These are phyloP conservation scores for Kodamaea leandrae DNA, from an alignment of 805 yeast species.

Conservation along the genomic window DNA sequence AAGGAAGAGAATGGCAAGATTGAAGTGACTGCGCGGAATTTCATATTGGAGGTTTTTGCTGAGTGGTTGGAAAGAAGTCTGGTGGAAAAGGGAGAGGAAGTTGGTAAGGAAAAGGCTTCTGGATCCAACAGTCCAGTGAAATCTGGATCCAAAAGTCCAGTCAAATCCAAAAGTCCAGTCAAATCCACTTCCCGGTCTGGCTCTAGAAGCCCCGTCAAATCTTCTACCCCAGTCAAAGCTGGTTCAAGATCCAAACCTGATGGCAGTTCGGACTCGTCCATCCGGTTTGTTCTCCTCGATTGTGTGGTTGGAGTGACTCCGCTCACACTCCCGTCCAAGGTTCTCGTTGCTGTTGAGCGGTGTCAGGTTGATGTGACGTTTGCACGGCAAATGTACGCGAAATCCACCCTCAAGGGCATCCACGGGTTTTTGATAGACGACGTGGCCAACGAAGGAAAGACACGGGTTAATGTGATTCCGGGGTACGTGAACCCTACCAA, in stretches of 20 bases:
- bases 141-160: too few species aligned
- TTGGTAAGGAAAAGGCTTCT: too few species aligned
- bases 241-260: not conserved
- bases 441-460: constrained; percentile 10
- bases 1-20: constrained; percentile 32
- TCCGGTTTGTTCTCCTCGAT: constrained; percentile 44
- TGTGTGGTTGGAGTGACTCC: constrained; percentile 66
- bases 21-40: constrained; percentile 47
- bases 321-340: constrained; percentile 53
- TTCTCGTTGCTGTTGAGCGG: constrained; percentile 47
- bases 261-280: not conserved
- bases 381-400: constrained; percentile 32
- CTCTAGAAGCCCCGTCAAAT: too few species aligned
- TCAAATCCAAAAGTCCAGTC: too few species aligned
- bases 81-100: not conserved
- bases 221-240: too few species aligned
- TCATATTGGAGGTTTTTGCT: constrained; percentile 57
- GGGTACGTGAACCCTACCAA: constrained; percentile 31
- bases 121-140: too few species aligned
- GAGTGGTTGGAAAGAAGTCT: constrained; percentile 42
- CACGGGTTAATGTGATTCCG: constrained; percentile 4
- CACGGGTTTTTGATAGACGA: constrained; percentile 67
- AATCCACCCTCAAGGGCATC: constrained; percentile 49
- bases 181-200: too few species aligned
- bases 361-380: constrained; percentile 53